Evolutionary conservation across 768 basidiomycete species (phyloP).

Genomic region (Lentinula guzmanii): DNA sequence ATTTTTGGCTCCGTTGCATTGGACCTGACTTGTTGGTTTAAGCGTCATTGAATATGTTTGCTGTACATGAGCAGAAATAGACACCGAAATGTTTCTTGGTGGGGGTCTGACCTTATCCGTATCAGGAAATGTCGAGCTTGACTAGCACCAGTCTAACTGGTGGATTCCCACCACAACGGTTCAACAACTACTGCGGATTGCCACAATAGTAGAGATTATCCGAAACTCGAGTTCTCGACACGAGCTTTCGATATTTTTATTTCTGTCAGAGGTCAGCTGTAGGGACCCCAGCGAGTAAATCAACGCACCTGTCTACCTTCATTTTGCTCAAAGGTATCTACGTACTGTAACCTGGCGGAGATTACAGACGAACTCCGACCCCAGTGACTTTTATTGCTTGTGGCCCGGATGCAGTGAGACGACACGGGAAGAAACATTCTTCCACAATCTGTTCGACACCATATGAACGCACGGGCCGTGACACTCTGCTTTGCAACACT

Average conservation of each 20-base stretch:
- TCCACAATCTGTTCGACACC: neutral
- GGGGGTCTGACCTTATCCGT: neutral
- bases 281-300: neutral
- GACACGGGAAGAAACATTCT: neutral
- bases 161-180: neutral
- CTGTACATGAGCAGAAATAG: neutral
- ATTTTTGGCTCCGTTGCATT: neutral
- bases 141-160: neutral
- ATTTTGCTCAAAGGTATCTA: neutral
- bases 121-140: neutral
- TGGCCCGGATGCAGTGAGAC: neutral
- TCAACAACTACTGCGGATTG: neutral
- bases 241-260: neutral
- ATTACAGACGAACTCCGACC: neutral
- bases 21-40: neutral
- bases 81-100: neutral
- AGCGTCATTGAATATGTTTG: neutral
- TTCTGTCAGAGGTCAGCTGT: neutral
- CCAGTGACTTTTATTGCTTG: neutral
- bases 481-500: neutral
- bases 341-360: neutral
- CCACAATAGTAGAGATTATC: neutral
- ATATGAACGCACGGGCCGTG: neutral
- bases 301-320: neutral
- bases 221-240: neutral